Conservation (phyloP, 768 basidiomycete genomes). For the Coprinopsis marcescibilis region DNA sequence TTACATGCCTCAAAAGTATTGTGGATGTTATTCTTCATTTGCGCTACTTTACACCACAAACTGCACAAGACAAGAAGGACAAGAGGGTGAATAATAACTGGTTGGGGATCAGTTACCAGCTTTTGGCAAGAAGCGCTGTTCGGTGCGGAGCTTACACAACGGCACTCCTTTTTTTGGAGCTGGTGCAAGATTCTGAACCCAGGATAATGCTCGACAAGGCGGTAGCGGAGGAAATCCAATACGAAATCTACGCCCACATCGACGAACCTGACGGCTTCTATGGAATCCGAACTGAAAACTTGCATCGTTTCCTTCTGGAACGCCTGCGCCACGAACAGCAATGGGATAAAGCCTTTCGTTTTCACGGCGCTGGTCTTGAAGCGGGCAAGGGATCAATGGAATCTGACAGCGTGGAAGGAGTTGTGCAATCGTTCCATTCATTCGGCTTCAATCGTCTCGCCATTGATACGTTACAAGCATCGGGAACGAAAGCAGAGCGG, state of each 20-base stretch:
- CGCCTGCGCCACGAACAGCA: conserved; percentile 90
- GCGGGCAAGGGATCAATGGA: conserved; percentile 56
- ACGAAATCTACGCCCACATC: conserved; percentile 90
- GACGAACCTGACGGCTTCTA: conserved; percentile 99
- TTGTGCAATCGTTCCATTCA: conserved; percentile 76
- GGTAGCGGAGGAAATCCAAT: conserved; percentile 65
- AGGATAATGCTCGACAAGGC: conserved; percentile 22
- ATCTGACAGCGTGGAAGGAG: conserved; percentile 49
- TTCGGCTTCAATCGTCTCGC: conserved; percentile 93
- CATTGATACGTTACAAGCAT: conserved; percentile 51
- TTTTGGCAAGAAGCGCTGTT: conserved; percentile 71
- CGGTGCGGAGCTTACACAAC: conserved; percentile 83
- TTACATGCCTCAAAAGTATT: conserved; percentile 49
- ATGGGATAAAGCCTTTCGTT: conserved; percentile 87
- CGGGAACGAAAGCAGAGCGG: conserved; percentile 26
- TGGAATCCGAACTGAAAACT: conserved; percentile 75
- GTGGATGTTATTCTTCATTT: conserved; percentile 78
- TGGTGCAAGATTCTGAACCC: conserved; percentile 50
- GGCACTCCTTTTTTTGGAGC: conserved; percentile 82
- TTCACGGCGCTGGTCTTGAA: conserved; percentile 83
- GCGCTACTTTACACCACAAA: conserved; percentile 56
- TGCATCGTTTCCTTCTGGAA: conserved; percentile 74
- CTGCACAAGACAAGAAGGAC: conserved; percentile 33
- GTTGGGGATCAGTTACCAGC: conserved; percentile 69
- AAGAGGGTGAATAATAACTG: conserved; percentile 81